Evolutionary conservation across 2,329 filamentous ascomycete genomes (phyloP), one percentile per base, ranked within the genome.

Genomic region (Penicillium sp.): DNA sequence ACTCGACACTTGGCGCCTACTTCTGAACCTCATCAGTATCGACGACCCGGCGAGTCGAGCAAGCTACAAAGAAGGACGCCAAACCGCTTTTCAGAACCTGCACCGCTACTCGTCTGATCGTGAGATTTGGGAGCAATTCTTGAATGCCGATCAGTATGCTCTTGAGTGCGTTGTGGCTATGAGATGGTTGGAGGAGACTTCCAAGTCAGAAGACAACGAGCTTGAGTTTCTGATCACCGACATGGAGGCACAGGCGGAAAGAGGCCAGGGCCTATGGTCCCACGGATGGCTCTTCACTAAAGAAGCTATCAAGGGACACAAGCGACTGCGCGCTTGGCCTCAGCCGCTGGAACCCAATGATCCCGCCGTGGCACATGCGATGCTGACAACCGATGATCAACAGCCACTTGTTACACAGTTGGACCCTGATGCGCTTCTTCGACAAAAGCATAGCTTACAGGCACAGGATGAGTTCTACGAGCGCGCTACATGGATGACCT

Each of bases 251-350:
- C 86, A 86, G 56, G 88, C 90, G 10, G 89, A 93, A 53, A 81
- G 90, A 63, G 88, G 89, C 8, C 74, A 76, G 43, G 90, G 92
- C 43, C 85, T 92, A 8, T 90, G 94, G 76, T 86, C 89, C 23
- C 86, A 91, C 68, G 93, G 93, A 33, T 97, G 92, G 90, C 84
- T 97, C 56, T 91, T 96, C 69, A 97, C 94, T 0, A 89, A 91
- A 57, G 85, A 90, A 52, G 87, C 87, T 41, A 91, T 99, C 72
- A 99, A 99, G 76, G 83, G 89, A 50, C 85, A 90, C 68, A 99
- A 97, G 76, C 86, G 88, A 51, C 76, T 94, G 58, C 83, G 89
- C 52, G 83, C 84, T 23, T 86, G 83, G 78, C 81, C 82, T 29
- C 82, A 84, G 53, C 77, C 84, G 6, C 74, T 91, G 18, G 86